Base-by-base conservation (phyloP, 345 rosid species). In the Eucalyptus curtisii region DNA sequence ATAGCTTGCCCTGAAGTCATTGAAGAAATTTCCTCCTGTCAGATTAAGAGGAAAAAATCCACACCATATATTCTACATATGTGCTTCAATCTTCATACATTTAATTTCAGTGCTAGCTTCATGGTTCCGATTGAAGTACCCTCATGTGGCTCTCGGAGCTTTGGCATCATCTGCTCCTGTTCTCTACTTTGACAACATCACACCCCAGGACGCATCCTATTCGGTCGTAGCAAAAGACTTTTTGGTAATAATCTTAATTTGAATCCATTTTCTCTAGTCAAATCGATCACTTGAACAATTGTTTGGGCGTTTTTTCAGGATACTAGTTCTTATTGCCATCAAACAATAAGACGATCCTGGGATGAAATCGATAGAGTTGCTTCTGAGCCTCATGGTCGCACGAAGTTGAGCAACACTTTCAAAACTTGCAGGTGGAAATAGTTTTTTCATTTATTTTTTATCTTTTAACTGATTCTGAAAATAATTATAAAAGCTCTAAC, bases 81-180 rank as follows among this genome's bases (percentile, higher is more conserved):
- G 37, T 14, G 37, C 7, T 85, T 27, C 20, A 7, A 31, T 85
- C 25, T 44, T 85, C 52, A 85, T 30, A 44, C 8, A 15, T 6
- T 85, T 14, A 27, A 47, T 27, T 91, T 88, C 94, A 95, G 99
- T 94, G 99, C 88, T 96, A 89, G 99, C 99, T 27, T 94, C 97
- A 2, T 95, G 98, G 97, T 96, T 96, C 88, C 93, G 97, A 87
- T 89, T 96, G 86, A 96, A 96, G 89, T 95, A 96, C 88, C 98
- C 99, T 10, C 98, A 94, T 89, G 91, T 95, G 89, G 93, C 97
- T 27, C 87, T 96, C 24, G 98, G 95, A 87, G 96, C 99, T 44
- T 88, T 95, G 91, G 96, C 97, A 61, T 95, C 98, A 50, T 96
- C 97, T 14, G 94, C 97, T 44, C 97, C 98, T 8, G 90, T 95